A percentile compares a stretch with the other conserved stretches of the same genome.
phyloP scores from a whole-genome alignment of 2,329 filamentous ascomycete species.

The Pochonia chlamydosporia region DNA sequence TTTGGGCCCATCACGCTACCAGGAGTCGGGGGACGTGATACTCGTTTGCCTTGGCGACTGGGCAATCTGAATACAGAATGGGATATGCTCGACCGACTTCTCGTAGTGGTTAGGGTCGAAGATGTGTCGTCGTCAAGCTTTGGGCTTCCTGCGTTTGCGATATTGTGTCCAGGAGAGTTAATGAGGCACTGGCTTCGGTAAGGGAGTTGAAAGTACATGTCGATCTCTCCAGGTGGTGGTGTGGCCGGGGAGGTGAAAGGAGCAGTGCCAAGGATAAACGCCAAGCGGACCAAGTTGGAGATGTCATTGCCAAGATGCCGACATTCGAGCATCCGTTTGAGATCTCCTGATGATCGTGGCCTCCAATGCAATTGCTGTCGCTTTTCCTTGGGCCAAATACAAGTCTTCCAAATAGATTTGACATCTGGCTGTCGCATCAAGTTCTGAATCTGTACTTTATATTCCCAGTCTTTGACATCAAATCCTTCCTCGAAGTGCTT shows the following conservation, averaged over 20 bases:
- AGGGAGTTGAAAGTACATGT: constrained; percentile 32
- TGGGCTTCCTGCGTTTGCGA: constrained; percentile 11
- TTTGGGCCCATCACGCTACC: constrained; percentile 14
- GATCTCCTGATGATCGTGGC: constrained; percentile 34
- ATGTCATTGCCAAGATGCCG: constrained; percentile 36
- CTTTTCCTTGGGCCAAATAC: constrained; percentile 39
- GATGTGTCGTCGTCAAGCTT: constrained; percentile 23
- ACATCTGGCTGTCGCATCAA: constrained; percentile 36
- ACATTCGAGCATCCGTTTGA: constrained; percentile 39
- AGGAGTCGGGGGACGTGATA: constrained; percentile 29
- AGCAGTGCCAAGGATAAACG: constrained; percentile 36
- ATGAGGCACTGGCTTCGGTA: constrained; percentile 29
- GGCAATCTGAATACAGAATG: constrained; percentile 25
- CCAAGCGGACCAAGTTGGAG: constrained; percentile 34
- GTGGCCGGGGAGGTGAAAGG: constrained; percentile 30
- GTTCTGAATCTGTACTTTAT: constrained; percentile 37
- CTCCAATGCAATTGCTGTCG: constrained; percentile 34
- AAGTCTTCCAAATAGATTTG: constrained; percentile 39
- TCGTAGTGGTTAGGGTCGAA: constrained; percentile 21
- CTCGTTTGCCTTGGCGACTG: constrained; percentile 27
- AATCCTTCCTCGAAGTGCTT: constrained; percentile 40
- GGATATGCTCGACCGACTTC: constrained; percentile 21
- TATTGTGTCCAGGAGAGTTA: constrained; percentile 24
- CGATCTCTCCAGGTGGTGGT: constrained; percentile 32
- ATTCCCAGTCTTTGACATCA: constrained; percentile 37